Conservation (phyloP, 352 stramenopile genomes). For the Pythium periplocum region DNA sequence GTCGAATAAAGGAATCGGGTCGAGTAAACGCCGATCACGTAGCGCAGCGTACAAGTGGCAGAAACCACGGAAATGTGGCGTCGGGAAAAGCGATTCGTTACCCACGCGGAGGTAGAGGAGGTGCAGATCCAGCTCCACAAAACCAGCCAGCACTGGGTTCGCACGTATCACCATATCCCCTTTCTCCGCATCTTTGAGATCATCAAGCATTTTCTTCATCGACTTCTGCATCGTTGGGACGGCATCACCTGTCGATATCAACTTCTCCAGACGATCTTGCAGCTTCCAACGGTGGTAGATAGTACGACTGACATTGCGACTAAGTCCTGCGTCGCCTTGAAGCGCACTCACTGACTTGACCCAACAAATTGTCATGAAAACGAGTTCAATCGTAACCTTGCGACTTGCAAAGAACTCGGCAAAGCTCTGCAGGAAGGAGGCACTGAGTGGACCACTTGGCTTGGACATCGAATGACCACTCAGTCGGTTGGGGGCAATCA, state of each 20-base stretch:
- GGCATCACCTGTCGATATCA: conserved; percentile 10
- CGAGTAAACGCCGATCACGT: too few species aligned
- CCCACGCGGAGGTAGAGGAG: conserved; percentile 21
- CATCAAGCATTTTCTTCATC: conserved; percentile 1
- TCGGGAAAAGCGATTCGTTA: conserved; percentile 12
- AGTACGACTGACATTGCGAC: conserved; percentile 18
- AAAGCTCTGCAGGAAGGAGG: conserved; percentile 18
- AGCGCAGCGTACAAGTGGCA: too few species aligned
- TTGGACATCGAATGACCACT: background rate
- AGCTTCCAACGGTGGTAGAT: conserved; percentile 18
- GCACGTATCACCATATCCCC: conserved; percentile 11
- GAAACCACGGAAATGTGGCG: too few species aligned
- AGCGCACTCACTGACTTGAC: conserved; percentile 22
- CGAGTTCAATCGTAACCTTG: conserved; percentile 17
- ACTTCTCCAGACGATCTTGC: conserved; percentile 12
- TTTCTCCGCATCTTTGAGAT: background rate
- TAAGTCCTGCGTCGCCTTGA: conserved; percentile 15
- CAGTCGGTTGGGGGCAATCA: background rate
- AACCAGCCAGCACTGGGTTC: conserved; percentile 22
- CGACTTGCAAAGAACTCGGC: conserved; percentile 21
- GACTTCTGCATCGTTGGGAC: conserved; percentile 12
- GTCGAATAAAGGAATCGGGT: too few species aligned
- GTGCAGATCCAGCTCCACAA: conserved; percentile 20
- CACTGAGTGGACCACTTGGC: conserved; percentile 1
- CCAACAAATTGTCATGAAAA: conserved; percentile 27